Conservation (phyloP, 78 protist genomes). For the Salpingoeca rosetta region DNA sequence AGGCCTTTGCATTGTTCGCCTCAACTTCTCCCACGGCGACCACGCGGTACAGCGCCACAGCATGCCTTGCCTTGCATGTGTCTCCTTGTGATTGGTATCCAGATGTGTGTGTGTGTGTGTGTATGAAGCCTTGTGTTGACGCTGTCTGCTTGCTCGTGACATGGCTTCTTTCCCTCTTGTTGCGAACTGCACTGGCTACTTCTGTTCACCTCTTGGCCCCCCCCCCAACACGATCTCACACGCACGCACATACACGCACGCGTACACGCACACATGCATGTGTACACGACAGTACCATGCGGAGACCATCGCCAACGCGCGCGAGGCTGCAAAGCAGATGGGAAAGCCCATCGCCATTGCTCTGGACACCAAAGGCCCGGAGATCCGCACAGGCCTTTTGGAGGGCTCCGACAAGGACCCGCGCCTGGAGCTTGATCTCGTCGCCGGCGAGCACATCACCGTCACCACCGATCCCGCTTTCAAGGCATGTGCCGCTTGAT, state of each 20-base stretch:
- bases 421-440: not conserved
- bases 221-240: not conserved
- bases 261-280: too few relatives aligned
- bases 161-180: too few relatives aligned
- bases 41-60: conserved; percentile 22
- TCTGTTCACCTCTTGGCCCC: not conserved
- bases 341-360: conserved; percentile 26
- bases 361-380: conserved; percentile 65
- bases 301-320: conserved; percentile 16
- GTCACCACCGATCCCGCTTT: conserved; percentile 14
- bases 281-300: conserved; percentile 25
- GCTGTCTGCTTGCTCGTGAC: not conserved
- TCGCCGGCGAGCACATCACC: not conserved
- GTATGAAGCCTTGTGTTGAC: too few relatives aligned
- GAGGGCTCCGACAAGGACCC: not conserved
- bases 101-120: not conserved
- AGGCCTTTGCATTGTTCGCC: conserved; percentile 64
- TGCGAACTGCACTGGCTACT: not conserved
- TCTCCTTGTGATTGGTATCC: not conserved
- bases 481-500: too few relatives aligned
- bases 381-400: conserved; percentile 52
- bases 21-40: conserved; percentile 71
- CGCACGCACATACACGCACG: too few relatives aligned
- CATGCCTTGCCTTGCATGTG: not conserved
- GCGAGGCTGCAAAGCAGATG: not conserved